These are phyloP conservation scores for Harringtonia lauricola DNA, from an alignment of 2,329 filamentous ascomycete genomes.

Conservation along the genomic window DNA sequence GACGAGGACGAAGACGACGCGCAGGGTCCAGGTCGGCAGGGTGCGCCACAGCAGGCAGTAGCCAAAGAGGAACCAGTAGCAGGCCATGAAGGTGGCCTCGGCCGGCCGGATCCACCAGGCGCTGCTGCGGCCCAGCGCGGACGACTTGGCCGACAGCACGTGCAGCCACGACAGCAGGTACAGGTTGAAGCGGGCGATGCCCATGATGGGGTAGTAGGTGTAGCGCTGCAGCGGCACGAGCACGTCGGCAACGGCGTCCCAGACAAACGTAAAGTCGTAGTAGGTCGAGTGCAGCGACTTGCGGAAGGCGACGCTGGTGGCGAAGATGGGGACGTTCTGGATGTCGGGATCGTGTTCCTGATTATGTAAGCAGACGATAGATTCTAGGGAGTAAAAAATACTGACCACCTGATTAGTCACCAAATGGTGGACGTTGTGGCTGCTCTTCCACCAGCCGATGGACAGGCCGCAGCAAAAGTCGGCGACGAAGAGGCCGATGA, in stretches of 20 bases:
- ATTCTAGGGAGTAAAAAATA: not conserved
- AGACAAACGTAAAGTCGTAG: conserved; percentile 54
- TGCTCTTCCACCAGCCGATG: conserved; percentile 60
- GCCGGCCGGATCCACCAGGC: conserved; percentile 59
- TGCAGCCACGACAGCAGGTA: conserved; percentile 58
- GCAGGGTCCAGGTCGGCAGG: conserved; percentile 45
- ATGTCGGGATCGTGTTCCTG: conserved; percentile 47
- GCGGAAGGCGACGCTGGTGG: conserved; percentile 55
- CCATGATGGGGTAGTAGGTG: conserved; percentile 59
- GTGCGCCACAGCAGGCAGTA: conserved; percentile 51
- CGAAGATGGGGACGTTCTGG: conserved; percentile 60
- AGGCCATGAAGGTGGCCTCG: conserved; percentile 49
- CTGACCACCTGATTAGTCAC: conserved; percentile 49
- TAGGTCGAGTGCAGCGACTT: conserved; percentile 51
- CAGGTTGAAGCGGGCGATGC: conserved; percentile 60
- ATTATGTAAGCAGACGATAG: no score
- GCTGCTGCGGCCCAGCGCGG: conserved; percentile 40
- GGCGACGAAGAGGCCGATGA: conserved; percentile 51
- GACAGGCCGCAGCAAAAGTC: conserved; percentile 56
- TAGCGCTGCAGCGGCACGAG: conserved; percentile 51
- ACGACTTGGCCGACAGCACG: conserved; percentile 43
- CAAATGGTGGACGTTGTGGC: conserved; percentile 58
- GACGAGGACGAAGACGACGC: conserved; percentile 51
- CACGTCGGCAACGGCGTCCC: conserved; percentile 48
- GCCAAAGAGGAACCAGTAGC: conserved; percentile 59